These are phyloP conservation scores for Hygrocybe coccinea DNA, from an alignment of 768 basidiomycete species.

Conservation along the genomic window DNA sequence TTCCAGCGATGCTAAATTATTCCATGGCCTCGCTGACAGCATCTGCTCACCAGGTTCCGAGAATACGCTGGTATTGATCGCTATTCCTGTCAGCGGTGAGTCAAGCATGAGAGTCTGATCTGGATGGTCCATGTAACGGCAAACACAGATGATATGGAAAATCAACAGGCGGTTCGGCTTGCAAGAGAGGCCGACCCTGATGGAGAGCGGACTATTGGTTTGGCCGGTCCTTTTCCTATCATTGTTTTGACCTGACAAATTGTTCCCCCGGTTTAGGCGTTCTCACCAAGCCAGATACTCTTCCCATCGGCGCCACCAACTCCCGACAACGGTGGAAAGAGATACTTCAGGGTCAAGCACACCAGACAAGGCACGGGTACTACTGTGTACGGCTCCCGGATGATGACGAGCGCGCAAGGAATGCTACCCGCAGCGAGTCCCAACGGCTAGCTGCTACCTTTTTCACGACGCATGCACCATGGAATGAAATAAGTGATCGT, in stretches of 20 bases:
- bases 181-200: constrained; percentile 50
- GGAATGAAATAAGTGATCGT: constrained; percentile 41
- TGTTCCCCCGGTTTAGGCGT: constrained; percentile 42
- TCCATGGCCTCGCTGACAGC: neutral
- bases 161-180: constrained; percentile 52
- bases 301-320: constrained; percentile 41
- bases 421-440: constrained; percentile 33
- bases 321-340: constrained; percentile 44
- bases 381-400: constrained; percentile 64
- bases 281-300: constrained; percentile 63
- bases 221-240: neutral
- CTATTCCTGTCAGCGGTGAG: constrained; percentile 61
- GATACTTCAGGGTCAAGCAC: constrained; percentile 44
- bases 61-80: constrained; percentile 60
- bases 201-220: constrained; percentile 63
- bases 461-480: constrained; percentile 47
- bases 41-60: constrained; percentile 8
- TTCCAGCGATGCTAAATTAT: constrained; percentile 1
- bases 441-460: constrained; percentile 38
- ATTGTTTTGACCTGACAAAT: neutral
- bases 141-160: constrained; percentile 58
- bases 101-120: too few relatives aligned
- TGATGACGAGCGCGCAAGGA: constrained; percentile 45
- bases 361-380: constrained; percentile 53
- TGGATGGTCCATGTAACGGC: neutral